Base-by-base conservation (phyloP, 352 stramenopile genomes). In the Globisporangium solare region DNA sequence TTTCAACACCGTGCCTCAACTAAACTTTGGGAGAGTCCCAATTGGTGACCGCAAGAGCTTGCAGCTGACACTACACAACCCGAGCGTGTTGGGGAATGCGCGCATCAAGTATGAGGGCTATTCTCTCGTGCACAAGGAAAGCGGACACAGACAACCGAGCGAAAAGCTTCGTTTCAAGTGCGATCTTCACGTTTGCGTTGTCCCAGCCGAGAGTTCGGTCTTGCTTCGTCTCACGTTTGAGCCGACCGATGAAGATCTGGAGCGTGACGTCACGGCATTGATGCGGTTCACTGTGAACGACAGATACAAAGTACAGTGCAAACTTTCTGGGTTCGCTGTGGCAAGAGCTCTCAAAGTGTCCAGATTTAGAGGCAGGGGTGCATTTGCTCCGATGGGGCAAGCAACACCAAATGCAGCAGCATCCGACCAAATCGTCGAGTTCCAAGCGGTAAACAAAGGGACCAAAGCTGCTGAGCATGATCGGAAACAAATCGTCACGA, bases 101-200 rank as follows among this genome's bases (percentile, higher is more conserved):
- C 73, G 78, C 20, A 61, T 93, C 45, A 85, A 89, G 49, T 87
- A 87, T 48, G 79, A 89, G 58, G 79, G 82, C 8, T 87, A 83
- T 60, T 18, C 59, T 2, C 63, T 89, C 17, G 47, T 67, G n/a
- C 66, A 39, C 10, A 60, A 46, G 13, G 43, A 49, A 43, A 24
- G 57, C 52, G 46, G 39, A 8, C 39, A 22, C 24, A 57, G 37
- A 40, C 31, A 55, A 22, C 59, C 66, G 7, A 49, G 60, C 43
- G 64, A 58, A 5, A 71, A 69, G 39, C 17, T 51, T 31, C 71
- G 81, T 6, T 89, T 91, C 59, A 86, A 83, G 46, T 91, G 81
- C 55, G 81, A 91, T 48, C 35, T 91, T 11, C 74, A 89, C 47
- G 54, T 89, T 15, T 89, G 81, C 56, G 77, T 89, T 1, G 72